Conservation (phyloP, 2,329 filamentous ascomycete genomes). For the Apiospora sp. region DNA sequence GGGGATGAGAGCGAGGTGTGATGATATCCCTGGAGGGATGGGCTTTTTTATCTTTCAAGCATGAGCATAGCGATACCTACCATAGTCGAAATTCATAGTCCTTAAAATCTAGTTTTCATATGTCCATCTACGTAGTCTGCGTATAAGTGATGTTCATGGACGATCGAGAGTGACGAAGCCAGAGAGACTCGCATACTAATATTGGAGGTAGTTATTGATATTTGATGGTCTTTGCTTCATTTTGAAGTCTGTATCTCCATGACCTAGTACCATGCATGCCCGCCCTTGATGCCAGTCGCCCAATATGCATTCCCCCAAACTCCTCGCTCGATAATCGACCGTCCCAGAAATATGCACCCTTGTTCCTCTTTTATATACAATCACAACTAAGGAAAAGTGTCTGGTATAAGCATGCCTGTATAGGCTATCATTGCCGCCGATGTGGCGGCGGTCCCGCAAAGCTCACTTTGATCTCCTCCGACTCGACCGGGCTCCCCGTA, state of each 20-base stretch:
- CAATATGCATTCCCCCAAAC: neutral
- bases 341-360: neutral
- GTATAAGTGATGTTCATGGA: neutral
- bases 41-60: neutral
- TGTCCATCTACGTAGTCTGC: neutral
- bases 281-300: neutral
- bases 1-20: neutral
- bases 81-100: neutral
- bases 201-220: no score
- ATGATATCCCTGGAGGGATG: neutral
- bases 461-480: conserved; percentile 38
- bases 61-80: conserved; percentile 13
- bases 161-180: neutral
- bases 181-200: neutral
- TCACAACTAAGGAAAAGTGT: neutral
- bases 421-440: neutral
- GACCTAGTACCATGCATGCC: neutral
- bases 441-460: conserved; percentile 34
- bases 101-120: neutral
- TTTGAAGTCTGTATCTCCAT: no score
- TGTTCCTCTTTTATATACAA: neutral
- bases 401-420: neutral
- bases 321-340: conserved; percentile 3
- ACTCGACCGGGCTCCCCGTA: conserved; percentile 41
- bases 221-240: neutral